Evolutionary conservation across 192 early-diverging fungal species (phyloP).

Genomic region (Umbelopsis sp.): DNA sequence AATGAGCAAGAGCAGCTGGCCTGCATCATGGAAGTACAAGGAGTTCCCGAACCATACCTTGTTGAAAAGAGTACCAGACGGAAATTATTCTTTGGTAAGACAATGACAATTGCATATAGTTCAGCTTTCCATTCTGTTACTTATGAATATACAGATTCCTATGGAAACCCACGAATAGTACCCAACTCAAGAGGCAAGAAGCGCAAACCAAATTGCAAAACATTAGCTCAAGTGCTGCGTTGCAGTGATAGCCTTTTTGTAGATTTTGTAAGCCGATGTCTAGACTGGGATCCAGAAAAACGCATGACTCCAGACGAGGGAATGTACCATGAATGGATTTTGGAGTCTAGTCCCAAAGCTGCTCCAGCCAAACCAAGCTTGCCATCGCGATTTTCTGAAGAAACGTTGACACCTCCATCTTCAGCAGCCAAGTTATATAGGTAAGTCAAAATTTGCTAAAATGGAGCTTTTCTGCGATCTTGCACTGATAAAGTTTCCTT

Average conservation of each 20-base stretch:
- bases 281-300: slow-evolving; percentile 90
- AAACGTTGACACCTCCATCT: neutral
- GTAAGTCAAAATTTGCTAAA: neutral
- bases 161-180: slow-evolving; percentile 61
- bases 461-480: neutral
- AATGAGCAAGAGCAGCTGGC: slow-evolving; percentile 96
- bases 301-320: slow-evolving; percentile 88
- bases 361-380: neutral
- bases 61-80: slow-evolving; percentile 79
- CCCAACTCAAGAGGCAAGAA: slow-evolving; percentile 91
- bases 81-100: slow-evolving; percentile 89
- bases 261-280: slow-evolving; percentile 84
- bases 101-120: neutral
- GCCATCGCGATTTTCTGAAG: slow-evolving; percentile 4
- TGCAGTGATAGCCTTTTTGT: slow-evolving; percentile 82
- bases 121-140: slow-evolving; percentile 23
- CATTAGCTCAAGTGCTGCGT: slow-evolving; percentile 73
- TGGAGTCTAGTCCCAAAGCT: slow-evolving; percentile 41
- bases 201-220: slow-evolving; percentile 78
- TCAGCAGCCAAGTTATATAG: slow-evolving; percentile 15
- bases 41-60: slow-evolving; percentile 77
- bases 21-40: slow-evolving; percentile 95
- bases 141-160: slow-evolving; percentile 42
- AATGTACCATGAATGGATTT: slow-evolving; percentile 83
- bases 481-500: neutral